Base-by-base conservation (phyloP, 169 alveolate species). In the Eimeria necatrix region DNA sequence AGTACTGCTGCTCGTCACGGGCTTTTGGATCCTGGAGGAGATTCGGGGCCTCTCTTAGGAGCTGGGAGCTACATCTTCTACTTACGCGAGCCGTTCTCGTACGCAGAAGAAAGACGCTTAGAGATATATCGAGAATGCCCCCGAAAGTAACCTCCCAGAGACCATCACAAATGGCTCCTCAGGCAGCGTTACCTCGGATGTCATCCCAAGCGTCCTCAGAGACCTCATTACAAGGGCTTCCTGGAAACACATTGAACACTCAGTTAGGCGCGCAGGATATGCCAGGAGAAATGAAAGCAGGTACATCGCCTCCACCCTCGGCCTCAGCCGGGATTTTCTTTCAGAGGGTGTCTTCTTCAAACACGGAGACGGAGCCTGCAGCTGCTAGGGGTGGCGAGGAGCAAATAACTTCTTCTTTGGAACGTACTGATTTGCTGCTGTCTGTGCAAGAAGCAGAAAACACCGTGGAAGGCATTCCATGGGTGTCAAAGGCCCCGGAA, bases 41-140 rank as follows among this genome's bases (percentile, higher is more conserved):
- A 24, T 92, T 78, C 24, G 95, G 92, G 14, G 86, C 73, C 4
- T 92, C 95, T 59, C 83, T 81, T 41, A 85, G 95, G 41, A 80
- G 95, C 53, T 92, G 95, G 95, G 95, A 92, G 86, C 76, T 92
- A 60, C 95, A 92, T 56, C 76, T 92, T 49, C 92, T 92, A 46
- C 95, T 92, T 16, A 80, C 83, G 24, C 24, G 85, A 1, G 95
- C 95, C 12, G 95, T 80, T 8, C 92, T 92, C 41, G 53, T 92
- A 20, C 92, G 95, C 52, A 71, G 95, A 24, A 41, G 93, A 41
- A 78, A 92, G 76, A 84, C 91, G 20, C 91, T 84, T 5, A 24
- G 91, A 7, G 73, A 80, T 46, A 53, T 60, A 16, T 24, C 59
- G 61, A 22, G 22, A 48, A 73, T 56, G 59, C 41, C 60, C 6